Evolutionary conservation across 805 yeast genomes (phyloP), one percentile per base, ranked within the genome.

Genomic region (Pichia gijzeniarum): DNA sequence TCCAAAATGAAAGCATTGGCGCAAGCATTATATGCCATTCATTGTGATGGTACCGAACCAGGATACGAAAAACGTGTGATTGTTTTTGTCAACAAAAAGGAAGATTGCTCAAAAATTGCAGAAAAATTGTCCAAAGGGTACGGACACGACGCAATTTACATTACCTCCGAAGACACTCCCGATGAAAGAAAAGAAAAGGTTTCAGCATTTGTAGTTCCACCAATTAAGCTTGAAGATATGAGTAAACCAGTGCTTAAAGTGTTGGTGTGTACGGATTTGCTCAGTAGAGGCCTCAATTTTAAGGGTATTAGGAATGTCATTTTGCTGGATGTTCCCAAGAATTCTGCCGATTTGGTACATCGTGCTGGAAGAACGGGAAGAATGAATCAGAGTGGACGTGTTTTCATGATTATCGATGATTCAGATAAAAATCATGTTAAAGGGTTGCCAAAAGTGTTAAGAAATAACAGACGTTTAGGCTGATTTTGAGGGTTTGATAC

Each of bases 361-460:
- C 71, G 99, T 50, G 83, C 87, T 1, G 99, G 99, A 1, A 77
- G 99, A 65, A 91, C 97, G 0, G 97, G 96, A 3, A 70, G 99
- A 61, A 82, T 90, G 85, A 85, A 84, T 38, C 88, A 83, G 57
- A 73, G 83, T 32, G 99, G 99, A 13, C 74, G 96, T 49, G 96
- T 87, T 2, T 82, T 88, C 51, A 69, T 93, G 57, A 77, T 91
- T 42, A 82, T 83, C 22, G 83, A 81, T 50, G 80, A 80, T 50
- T 63, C 61, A 36, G 83, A 79, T 50, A 82, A 82, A 54, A 73
- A 85, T 4, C 88, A 95, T 88, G 82, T 88, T 22, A 81, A 79
- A 56, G 95, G 93, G 2, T 69, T 89, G 39, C 89, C 89, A 22
- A 79, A 73, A 43, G 81, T 83, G 3, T 71, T 85, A 28, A 76